Percentiles rank a stretch among this genome's conserved stretches.
Evolutionary conservation across 2,329 filamentous ascomycete genomes (phyloP).

Genomic region (Tolypocladium ophioglossoides): DNA sequence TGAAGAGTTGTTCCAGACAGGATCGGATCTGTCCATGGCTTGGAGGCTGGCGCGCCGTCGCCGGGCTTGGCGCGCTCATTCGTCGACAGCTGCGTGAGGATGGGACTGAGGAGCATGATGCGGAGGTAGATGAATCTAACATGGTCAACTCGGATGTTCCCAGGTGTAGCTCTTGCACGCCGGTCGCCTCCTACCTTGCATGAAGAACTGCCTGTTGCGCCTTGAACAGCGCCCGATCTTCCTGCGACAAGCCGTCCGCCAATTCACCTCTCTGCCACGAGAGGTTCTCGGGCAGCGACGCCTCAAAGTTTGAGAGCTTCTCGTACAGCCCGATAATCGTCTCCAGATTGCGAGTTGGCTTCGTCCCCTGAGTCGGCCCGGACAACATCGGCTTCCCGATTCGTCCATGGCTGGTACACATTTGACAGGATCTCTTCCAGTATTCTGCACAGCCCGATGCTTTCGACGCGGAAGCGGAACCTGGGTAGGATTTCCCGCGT

Average conservation of each 20-base stretch:
- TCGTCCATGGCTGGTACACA: constrained; percentile 16
- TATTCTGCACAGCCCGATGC: constrained; percentile 9
- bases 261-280: background rate
- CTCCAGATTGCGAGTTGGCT: background rate
- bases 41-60: constrained; percentile 1
- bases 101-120: constrained; percentile 8
- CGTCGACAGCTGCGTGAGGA: constrained; percentile 13
- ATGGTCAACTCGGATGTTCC: background rate
- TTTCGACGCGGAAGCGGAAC: constrained; percentile 9
- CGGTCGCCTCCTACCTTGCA: background rate
- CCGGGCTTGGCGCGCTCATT: background rate
- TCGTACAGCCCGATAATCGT: constrained; percentile 4
- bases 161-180: background rate
- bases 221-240: background rate
- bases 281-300: background rate
- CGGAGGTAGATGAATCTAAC: constrained; percentile 4
- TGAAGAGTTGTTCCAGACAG: constrained; percentile 5
- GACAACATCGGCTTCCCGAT: background rate
- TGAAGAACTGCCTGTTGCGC: background rate
- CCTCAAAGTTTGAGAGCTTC: constrained; percentile 4
- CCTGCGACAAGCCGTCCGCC: background rate
- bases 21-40: background rate
- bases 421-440: constrained; percentile 19
- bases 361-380: background rate
- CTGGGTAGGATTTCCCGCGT: background rate